Evolutionary conservation across 208 protist species (phyloP).

Genomic region (Perkinsela sp.): DNA sequence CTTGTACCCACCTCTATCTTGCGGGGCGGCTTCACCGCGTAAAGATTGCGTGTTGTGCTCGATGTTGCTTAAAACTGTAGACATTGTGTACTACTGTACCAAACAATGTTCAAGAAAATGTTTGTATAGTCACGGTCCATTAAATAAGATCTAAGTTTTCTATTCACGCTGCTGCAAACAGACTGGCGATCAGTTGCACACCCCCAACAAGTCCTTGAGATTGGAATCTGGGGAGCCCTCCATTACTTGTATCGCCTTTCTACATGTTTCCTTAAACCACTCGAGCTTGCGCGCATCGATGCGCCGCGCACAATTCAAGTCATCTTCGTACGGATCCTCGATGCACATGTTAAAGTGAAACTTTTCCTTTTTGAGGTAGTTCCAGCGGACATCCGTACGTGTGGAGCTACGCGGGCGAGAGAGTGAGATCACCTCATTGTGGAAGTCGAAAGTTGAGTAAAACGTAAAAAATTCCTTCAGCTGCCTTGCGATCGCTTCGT

Average conservation of each 20-base stretch:
- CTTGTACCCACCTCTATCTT: too few relatives aligned
- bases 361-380: conserved; percentile 32
- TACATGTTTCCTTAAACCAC: neutral
- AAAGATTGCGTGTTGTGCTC: too few relatives aligned
- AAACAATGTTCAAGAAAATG: too few relatives aligned
- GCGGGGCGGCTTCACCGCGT: too few relatives aligned
- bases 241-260: neutral
- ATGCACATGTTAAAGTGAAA: conserved; percentile 25
- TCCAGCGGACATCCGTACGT: conserved; percentile 33
- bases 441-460: conserved; percentile 44
- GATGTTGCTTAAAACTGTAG: too few relatives aligned
- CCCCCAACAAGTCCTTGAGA: too few relatives aligned
- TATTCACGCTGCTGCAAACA: too few relatives aligned
- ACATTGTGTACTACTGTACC: too few relatives aligned
- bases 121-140: too few relatives aligned
- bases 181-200: too few relatives aligned
- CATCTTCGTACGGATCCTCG: conserved; percentile 37
- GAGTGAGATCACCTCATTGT: conserved; percentile 33
- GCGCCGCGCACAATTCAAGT: conserved; percentile 12
- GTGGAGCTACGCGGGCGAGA: conserved; percentile 20
- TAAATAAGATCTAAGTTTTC: too few relatives aligned
- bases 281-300: neutral
- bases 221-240: neutral
- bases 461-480: conserved; percentile 60
- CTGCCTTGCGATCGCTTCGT: conserved; percentile 18